Percentiles rank a stretch among this genome's conserved stretches.
Conservation (phyloP, 768 basidiomycete species). For the Tephrocybe sp. region DNA sequence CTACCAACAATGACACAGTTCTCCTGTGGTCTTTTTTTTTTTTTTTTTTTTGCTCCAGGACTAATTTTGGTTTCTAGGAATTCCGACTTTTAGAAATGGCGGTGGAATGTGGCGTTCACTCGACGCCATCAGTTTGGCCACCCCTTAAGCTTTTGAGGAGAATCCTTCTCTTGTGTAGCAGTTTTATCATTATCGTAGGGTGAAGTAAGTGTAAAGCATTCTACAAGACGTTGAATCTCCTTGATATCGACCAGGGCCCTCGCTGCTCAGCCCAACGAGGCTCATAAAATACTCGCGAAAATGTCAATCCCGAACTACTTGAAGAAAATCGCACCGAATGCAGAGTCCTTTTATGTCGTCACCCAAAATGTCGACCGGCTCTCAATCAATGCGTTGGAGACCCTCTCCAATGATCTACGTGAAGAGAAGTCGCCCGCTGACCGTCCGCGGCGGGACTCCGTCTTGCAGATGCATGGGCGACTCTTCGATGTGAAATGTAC, state of each 20-base stretch:
- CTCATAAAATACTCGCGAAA: conserved; percentile 50
- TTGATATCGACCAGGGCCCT: conserved; percentile 38
- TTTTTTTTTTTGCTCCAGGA: no score
- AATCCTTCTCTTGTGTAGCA: conserved; percentile 59
- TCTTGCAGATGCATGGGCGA: conserved; percentile 63
- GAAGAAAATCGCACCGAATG: conserved; percentile 37
- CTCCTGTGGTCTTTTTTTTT: no score
- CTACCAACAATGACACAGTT: neutral
- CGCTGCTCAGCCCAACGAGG: conserved; percentile 51
- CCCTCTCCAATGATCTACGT: neutral
- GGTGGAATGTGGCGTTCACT: conserved; percentile 54
- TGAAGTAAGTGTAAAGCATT: conserved; percentile 34
- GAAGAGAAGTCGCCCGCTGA: neutral
- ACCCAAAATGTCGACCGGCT: conserved; percentile 65
- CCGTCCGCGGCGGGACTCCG: neutral
- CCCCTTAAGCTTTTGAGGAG: conserved; percentile 48
- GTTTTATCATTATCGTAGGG: conserved; percentile 65
- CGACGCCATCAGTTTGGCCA: conserved; percentile 50
- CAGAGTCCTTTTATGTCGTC: conserved; percentile 46
- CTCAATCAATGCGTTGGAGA: neutral
- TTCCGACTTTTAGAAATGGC: conserved; percentile 52
- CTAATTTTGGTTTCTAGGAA: conserved; percentile 22
- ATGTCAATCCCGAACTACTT: conserved; percentile 41
- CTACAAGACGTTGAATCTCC: neutral
- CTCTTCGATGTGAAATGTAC: conserved; percentile 58